Conservation (phyloP, 139 green algal species). For the Chlorella sp. region DNA sequence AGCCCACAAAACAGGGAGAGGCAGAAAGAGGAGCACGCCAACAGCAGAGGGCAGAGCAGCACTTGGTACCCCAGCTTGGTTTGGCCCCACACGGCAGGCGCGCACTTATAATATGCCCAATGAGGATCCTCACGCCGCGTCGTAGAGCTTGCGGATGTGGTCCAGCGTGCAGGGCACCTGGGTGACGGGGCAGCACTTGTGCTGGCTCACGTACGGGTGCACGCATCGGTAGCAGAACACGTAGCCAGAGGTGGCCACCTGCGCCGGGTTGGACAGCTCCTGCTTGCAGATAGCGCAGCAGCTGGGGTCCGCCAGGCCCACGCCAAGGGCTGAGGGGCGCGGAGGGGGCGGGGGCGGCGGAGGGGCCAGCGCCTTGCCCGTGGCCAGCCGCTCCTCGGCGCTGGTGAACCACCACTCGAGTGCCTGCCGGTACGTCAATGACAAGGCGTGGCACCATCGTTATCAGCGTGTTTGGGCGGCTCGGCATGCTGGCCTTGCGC, state of each 20-base stretch:
- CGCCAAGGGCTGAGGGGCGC: constrained; percentile 33
- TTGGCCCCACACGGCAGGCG: too few relatives aligned
- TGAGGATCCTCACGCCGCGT: too few relatives aligned
- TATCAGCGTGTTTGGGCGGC: background rate
- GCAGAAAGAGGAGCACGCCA: too few relatives aligned
- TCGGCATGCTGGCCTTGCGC: background rate
- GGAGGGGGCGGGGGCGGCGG: constrained; percentile 56
- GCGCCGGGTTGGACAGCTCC: background rate
- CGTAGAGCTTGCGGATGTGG: constrained; percentile 73
- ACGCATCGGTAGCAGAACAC: constrained; percentile 92
- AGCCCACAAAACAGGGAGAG: too few relatives aligned
- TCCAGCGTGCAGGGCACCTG: constrained; percentile 51
- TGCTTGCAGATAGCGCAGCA: constrained; percentile 71
- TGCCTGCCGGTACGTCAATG: constrained; percentile 10
- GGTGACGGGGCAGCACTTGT: constrained; percentile 75
- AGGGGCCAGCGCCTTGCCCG: constrained; percentile 36
- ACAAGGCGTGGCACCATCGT: background rate
- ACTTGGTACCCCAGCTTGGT: too few relatives aligned
- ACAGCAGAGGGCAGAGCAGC: too few relatives aligned
- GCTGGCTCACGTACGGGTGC: constrained; percentile 50
- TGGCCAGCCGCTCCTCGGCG: constrained; percentile 63
- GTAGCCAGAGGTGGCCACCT: constrained; percentile 70
- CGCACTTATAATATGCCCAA: too few relatives aligned
- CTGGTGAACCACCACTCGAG: constrained; percentile 93
- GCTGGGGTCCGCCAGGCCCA: constrained; percentile 50